Base-by-base conservation (phyloP, 108 stramenopile genomes). In the Nannochloropsis oceanica region DNA sequence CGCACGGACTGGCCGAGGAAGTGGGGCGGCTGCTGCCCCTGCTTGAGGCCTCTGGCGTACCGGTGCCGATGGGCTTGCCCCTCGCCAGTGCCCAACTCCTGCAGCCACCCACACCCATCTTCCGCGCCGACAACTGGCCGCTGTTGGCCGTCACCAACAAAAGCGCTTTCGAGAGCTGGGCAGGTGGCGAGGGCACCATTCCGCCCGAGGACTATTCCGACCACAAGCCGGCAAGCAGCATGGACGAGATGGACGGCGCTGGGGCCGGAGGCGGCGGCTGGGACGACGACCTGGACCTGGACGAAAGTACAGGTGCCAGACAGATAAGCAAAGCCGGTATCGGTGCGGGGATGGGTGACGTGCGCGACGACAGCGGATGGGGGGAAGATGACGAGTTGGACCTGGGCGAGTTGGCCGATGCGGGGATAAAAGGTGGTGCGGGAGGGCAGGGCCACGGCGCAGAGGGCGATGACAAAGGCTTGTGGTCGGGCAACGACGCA, bases 61-160 rank as follows among this genome's bases (percentile, higher is more conserved):
- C 80, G 25, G 80, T 27, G 80, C 80, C 80, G 9, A 25, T 25
- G 13, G 80, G 26, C 26, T 42, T 43, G 42, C 42, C 82, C 82
- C 13, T 82, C 82, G 27, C 18, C 42, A 43, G 82, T 43, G 85
- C 86, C 27, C 26, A 44, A 25, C 88, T 90, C 27, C 83, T 99
- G n/a, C 96, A 96, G 87, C 98, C 98, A 1, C 98, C 98, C 24
- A 97, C 96, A 0, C 96, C 98, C 12, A 96, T 97, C 80, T 84
- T 96, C 83, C 92, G 95, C 43, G 93, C 89, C 42, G 93, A 93
- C 26, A 96, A 97, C 89, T 99, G 98, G 98, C 98, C 98, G 25
- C 94, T 94, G 12, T 88, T 96, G 26, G 95, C 80, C 25, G 83
- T 87, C 44, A 83, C 86, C 22, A 26, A 42, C 26, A 44, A 44